These are phyloP conservation scores for Coemansia pectinata DNA, from an alignment of 192 early-diverging fungal species.

Conservation along the genomic window DNA sequence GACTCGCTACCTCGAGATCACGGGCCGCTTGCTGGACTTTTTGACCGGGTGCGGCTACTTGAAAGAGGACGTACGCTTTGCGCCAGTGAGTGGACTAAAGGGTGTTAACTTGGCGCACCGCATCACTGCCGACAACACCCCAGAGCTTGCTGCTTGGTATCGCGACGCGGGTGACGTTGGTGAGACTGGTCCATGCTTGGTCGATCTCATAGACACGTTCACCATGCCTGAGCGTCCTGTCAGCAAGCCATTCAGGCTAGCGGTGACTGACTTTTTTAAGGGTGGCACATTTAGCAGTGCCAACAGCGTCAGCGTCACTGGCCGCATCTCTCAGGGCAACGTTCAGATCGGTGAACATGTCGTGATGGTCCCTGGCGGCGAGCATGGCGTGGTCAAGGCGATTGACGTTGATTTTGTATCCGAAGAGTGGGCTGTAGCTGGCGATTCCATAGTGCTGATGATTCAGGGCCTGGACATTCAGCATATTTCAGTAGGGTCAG, in stretches of 20 bases:
- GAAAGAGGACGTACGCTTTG: conserved; percentile 70
- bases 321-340: conserved; percentile 83
- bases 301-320: conserved; percentile 76
- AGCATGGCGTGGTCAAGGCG: conserved; percentile 73
- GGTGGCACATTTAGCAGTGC: conserved; percentile 68
- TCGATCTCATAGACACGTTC: conserved; percentile 76
- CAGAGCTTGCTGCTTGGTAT: conserved; percentile 71
- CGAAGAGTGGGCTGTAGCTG: conserved; percentile 87
- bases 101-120: conserved; percentile 81
- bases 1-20: conserved; percentile 77
- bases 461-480: conserved; percentile 57
- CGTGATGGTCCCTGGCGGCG: conserved; percentile 78
- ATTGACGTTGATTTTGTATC: conserved; percentile 73
- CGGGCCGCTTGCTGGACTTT: conserved; percentile 66
- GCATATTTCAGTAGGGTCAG: conserved; percentile 69
- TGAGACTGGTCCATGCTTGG: conserved; percentile 66
- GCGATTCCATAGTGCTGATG: conserved; percentile 84
- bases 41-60: conserved; percentile 79
- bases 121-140: conserved; percentile 8
- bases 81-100: conserved; percentile 90
- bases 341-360: conserved; percentile 88
- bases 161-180: conserved; percentile 4
- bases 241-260: conserved; percentile 81
- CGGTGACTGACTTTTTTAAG: conserved; percentile 89
- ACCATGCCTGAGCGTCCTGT: conserved; percentile 73